Conservation (phyloP, 1,284 basidiomycete species). For the Pseudozyma pruni region DNA sequence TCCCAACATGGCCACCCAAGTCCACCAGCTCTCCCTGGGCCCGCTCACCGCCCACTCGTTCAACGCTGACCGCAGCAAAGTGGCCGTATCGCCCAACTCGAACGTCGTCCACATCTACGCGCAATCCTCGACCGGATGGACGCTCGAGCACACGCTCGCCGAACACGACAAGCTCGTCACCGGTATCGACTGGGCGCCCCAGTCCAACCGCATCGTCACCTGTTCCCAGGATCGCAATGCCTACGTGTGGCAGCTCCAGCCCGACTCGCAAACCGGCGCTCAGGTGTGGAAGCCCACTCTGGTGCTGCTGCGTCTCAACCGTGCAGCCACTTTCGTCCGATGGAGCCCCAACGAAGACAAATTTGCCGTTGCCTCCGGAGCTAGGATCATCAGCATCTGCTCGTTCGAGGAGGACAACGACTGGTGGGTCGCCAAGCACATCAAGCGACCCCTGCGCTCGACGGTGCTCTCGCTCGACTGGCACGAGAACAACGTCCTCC, state of each 20-base stretch:
- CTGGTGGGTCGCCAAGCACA: slow-evolving; percentile 98
- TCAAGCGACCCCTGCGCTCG: slow-evolving; percentile 95
- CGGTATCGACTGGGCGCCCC: slow-evolving; percentile 97
- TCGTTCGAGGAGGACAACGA: slow-evolving; percentile 75
- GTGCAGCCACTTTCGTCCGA: slow-evolving; percentile 92
- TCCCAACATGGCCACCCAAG: slow-evolving; percentile 56
- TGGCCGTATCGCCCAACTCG: slow-evolving; percentile 90
- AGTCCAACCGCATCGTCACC: slow-evolving; percentile 95
- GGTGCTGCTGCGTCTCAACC: slow-evolving; percentile 93
- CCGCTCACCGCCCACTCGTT: slow-evolving; percentile 93
- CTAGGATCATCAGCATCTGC: slow-evolving; percentile 70
- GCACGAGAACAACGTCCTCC: slow-evolving; percentile 96
- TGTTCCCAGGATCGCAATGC: slow-evolving; percentile 98
- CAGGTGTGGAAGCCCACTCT: slow-evolving; percentile 93
- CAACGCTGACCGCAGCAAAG: slow-evolving; percentile 86
- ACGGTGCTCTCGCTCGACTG: slow-evolving; percentile 94
- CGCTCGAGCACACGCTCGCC: slow-evolving; percentile 79
- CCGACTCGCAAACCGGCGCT: slow-evolving; percentile 75
- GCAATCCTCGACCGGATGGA: slow-evolving; percentile 72
- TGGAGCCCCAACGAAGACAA: slow-evolving; percentile 99
- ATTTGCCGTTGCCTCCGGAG: slow-evolving; percentile 97
- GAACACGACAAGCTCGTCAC: slow-evolving; percentile 99
- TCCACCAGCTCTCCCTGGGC: slow-evolving; percentile 77
- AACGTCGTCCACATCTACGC: slow-evolving; percentile 86
- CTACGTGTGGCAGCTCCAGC: slow-evolving; percentile 92